phyloP scores from a whole-genome alignment of 83 land plant genomes.

The Diphasiastrum complanatum region DNA sequence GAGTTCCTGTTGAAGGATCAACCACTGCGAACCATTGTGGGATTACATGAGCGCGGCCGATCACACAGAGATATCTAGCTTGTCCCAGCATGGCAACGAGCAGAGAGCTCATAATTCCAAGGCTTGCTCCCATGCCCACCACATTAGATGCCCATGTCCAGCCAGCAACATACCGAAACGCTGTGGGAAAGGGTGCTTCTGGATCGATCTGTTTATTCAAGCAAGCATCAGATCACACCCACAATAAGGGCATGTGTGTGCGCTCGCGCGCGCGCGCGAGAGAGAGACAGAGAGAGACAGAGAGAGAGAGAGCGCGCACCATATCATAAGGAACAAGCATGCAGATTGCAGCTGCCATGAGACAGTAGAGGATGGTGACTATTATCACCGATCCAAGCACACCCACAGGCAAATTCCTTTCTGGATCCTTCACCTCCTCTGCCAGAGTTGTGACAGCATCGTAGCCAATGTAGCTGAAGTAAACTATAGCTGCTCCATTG shows the following conservation, averaged over 20 bases:
- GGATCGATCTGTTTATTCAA: constrained; percentile 1
- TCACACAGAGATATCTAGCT: not conserved
- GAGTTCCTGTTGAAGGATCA: not conserved
- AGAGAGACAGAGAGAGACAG: too few relatives aligned
- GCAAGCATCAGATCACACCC: too few relatives aligned
- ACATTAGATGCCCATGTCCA: not conserved
- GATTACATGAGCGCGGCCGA: constrained; percentile 2
- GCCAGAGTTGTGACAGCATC: constrained; percentile 2
- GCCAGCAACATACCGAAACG: not conserved
- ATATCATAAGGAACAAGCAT: constrained; percentile 7
- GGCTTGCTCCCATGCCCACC: constrained; percentile 1
- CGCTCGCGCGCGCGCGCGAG: too few relatives aligned
- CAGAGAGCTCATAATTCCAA: not conserved
- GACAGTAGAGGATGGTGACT: not conserved
- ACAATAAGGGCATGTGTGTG: too few relatives aligned
- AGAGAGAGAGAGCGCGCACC: too few relatives aligned
- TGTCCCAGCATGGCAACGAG: constrained; percentile 11
- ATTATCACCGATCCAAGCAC: not conserved
- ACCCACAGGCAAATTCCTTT: constrained; percentile 3
- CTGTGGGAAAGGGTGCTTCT: constrained; percentile 2
- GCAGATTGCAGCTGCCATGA: constrained; percentile 1
- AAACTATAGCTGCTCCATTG: constrained; percentile 7
- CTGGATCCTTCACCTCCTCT: constrained; percentile 4
- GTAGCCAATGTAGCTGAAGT: too few relatives aligned
- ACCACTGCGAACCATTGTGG: constrained; percentile 5